phyloP scores from a whole-genome alignment of 768 basidiomycete genomes.

The Tephrocybe rancida region DNA sequence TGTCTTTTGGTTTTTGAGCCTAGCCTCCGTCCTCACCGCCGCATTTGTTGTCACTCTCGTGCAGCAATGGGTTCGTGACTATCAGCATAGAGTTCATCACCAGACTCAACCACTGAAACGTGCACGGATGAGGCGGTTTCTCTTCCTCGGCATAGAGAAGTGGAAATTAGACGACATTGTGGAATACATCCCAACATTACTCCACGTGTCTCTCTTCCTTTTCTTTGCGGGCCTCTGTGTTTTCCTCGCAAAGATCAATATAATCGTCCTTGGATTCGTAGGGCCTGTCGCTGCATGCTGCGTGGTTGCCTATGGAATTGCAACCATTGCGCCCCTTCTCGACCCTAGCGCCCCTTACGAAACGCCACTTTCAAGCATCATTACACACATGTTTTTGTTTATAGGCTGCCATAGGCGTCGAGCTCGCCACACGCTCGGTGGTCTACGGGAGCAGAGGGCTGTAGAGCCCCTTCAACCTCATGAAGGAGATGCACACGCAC shows the following conservation, averaged over 20 bases:
- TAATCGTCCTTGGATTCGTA: not conserved
- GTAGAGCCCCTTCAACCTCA: not conserved
- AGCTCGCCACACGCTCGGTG: not conserved
- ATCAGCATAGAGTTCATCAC: too few species aligned
- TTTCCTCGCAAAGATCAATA: not conserved
- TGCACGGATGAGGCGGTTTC: not conserved
- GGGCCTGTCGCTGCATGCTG: not conserved
- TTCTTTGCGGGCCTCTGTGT: not conserved
- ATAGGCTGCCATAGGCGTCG: too few species aligned
- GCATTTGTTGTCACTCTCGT: conserved; percentile 28
- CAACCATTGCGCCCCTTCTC: not conserved
- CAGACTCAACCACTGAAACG: not conserved
- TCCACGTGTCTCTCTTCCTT: not conserved
- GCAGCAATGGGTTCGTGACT: too few species aligned
- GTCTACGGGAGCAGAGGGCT: not conserved
- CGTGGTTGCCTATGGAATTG: not conserved
- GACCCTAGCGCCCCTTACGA: not conserved
- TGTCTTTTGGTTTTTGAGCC: conserved; percentile 29
- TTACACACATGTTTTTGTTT: too few species aligned
- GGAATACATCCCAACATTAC: not conserved
- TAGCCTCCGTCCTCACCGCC: conserved; percentile 23
- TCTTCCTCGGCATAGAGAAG: not conserved
- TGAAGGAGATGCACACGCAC: not conserved
- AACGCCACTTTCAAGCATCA: not conserved
- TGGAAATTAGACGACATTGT: not conserved